These are phyloP conservation scores for Diatrype stigma DNA, from an alignment of 2,329 filamentous ascomycete species.

Conservation along the genomic window DNA sequence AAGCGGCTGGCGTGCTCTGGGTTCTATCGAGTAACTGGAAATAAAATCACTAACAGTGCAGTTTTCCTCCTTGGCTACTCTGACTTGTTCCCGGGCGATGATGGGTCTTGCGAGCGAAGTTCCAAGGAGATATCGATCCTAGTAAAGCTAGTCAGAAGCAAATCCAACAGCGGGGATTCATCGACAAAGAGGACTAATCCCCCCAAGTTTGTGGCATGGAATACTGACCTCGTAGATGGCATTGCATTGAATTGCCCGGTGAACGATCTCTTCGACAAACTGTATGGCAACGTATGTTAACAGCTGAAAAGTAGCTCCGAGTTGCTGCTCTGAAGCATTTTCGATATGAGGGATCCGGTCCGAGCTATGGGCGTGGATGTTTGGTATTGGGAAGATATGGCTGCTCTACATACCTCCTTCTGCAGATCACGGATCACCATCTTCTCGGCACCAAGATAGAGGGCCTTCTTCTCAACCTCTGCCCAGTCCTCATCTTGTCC, in stretches of 20 bases:
- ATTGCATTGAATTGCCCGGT: slow-evolving; percentile 70
- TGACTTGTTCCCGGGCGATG: not conserved
- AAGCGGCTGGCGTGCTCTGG: no score
- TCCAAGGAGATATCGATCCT: slow-evolving; percentile 24
- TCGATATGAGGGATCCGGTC: no score
- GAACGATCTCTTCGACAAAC: slow-evolving; percentile 78
- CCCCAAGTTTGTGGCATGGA: no score
- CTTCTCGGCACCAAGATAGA: slow-evolving; percentile 64
- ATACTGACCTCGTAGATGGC: slow-evolving; percentile 57
- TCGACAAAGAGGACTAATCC: no score
- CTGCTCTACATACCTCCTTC: slow-evolving; percentile 31
- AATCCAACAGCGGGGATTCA: slow-evolving; percentile 46
- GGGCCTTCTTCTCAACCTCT: slow-evolving; percentile 63
- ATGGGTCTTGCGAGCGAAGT: not conserved
- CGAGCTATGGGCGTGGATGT: no score
- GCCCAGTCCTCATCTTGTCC: slow-evolving; percentile 75
- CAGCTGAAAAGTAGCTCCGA: no score
- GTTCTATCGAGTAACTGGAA: no score
- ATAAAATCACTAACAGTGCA: not conserved
- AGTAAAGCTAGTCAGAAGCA: slow-evolving; percentile 11
- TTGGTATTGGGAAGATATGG: no score
- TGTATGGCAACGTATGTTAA: slow-evolving; percentile 27
- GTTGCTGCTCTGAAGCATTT: no score
- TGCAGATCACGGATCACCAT: slow-evolving; percentile 63
- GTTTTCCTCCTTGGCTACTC: not conserved